Evolutionary conservation across 805 yeast genomes (phyloP).

Genomic region (Candida schatavii): DNA sequence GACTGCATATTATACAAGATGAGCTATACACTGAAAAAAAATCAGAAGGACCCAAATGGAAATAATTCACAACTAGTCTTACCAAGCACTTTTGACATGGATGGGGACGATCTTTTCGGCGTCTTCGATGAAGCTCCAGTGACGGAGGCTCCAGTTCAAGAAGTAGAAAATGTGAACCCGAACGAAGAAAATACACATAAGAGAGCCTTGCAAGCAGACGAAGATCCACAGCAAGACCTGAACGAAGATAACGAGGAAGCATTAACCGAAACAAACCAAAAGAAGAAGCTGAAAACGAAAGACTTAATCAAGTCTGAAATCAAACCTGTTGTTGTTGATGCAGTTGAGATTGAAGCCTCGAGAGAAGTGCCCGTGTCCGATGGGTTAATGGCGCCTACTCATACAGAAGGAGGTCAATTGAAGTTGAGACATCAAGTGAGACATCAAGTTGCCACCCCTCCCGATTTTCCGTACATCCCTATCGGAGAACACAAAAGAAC

Average conservation of each 20-base stretch:
- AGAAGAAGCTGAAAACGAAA: conserved; percentile 18
- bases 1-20: not conserved
- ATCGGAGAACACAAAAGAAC: conserved; percentile 80
- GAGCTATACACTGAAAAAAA: conserved; percentile 5
- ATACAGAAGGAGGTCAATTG: conserved; percentile 35
- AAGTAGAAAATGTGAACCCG: conserved; percentile 9
- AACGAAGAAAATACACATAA: conserved; percentile 16
- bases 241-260: conserved; percentile 23
- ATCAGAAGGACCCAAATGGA: not conserved
- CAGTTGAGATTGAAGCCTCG: conserved; percentile 84
- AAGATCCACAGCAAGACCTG: conserved; percentile 19
- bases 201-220: conserved; percentile 8
- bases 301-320: conserved; percentile 40
- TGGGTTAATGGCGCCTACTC: conserved; percentile 50
- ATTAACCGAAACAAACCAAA: not conserved
- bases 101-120: conserved; percentile 56
- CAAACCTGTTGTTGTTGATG: conserved; percentile 78
- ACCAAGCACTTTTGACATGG: conserved; percentile 20
- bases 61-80: not conserved
- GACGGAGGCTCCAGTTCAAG: conserved; percentile 15
- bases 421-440: conserved; percentile 89
- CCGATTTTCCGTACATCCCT: conserved; percentile 83
- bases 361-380: conserved; percentile 82
- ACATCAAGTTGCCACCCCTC: conserved; percentile 96
- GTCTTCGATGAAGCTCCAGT: conserved; percentile 59